Conservation (phyloP, 2,329 filamentous ascomycete genomes). For the Diaporthe humulicola region DNA sequence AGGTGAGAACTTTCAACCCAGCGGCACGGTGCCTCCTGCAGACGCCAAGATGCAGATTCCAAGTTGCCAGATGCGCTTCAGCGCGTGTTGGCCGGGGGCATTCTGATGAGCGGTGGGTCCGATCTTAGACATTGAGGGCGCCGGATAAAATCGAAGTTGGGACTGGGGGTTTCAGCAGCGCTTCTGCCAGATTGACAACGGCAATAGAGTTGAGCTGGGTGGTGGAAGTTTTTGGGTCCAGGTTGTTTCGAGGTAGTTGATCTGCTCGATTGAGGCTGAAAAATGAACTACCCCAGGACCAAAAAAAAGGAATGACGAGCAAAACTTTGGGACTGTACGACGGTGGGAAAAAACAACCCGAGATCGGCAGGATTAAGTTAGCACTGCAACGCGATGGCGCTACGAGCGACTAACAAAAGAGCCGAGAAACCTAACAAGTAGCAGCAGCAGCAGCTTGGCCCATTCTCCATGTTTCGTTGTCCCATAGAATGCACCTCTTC, state of each 20-base stretch:
- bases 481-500: conserved; percentile 1
- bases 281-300: conserved; percentile 21
- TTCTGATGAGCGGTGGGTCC: conserved; percentile 11
- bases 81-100: neutral
- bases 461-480: neutral
- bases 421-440: neutral
- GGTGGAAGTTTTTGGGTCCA: conserved; percentile 2
- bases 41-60: conserved; percentile 30
- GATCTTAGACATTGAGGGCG: conserved; percentile 10
- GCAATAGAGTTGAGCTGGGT: neutral
- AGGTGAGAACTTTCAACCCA: conserved; percentile 16
- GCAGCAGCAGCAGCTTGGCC: neutral
- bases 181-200: conserved; percentile 20
- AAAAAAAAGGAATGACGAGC: neutral
- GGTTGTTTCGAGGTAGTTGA: conserved; percentile 24
- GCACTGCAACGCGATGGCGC: conserved; percentile 30
- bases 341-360: conserved; percentile 24
- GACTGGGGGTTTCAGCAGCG: conserved; percentile 8
- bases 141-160: conserved; percentile 16
- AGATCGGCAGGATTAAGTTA: conserved; percentile 33
- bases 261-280: conserved; percentile 25
- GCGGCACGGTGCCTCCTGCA: conserved; percentile 18
- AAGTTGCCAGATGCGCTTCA: conserved; percentile 22
- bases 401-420: conserved; percentile 21
- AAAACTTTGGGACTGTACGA: conserved; percentile 24